phyloP scores from a whole-genome alignment of 192 early-diverging fungal genomes.

The Gamsiella multidivaricata region DNA sequence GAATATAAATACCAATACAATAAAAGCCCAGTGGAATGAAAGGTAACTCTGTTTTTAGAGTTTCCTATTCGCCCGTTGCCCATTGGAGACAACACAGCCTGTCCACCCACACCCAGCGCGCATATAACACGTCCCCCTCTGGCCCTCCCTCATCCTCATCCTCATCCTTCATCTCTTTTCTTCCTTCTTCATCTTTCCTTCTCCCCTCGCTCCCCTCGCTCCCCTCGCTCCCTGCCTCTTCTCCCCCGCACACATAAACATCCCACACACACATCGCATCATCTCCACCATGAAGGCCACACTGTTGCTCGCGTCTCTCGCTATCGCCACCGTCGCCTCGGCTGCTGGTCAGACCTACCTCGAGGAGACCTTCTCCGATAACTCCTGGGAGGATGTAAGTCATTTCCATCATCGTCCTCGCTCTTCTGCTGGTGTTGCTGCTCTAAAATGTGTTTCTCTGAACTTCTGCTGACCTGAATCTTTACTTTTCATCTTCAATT shows the following conservation, averaged over 20 bases:
- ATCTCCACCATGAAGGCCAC: conserved; percentile 45
- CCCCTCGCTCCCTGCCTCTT: conserved; percentile 1
- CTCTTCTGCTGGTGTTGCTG: neutral
- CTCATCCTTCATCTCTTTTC: neutral
- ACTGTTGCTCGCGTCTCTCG: conserved; percentile 47
- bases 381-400: conserved; percentile 65
- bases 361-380: conserved; percentile 85
- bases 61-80: neutral
- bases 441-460: neutral
- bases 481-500: conserved; percentile 8
- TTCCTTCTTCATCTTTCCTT: neutral
- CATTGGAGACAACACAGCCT: neutral
- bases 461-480: neutral
- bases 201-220: neutral
- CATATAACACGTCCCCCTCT: too few relatives aligned
- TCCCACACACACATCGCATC: neutral
- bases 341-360: conserved; percentile 69
- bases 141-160: neutral
- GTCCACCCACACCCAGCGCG: neutral
- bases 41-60: neutral
- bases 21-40: too few relatives aligned
- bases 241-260: neutral
- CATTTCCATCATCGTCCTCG: neutral
- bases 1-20: too few relatives aligned
- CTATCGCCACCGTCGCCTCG: conserved; percentile 52